A percentile compares a stretch with the other conserved stretches of the same genome.
Evolutionary conservation across 2,329 filamentous ascomycete genomes (phyloP).

Genomic region (Byssoonygena ceratinophila): DNA sequence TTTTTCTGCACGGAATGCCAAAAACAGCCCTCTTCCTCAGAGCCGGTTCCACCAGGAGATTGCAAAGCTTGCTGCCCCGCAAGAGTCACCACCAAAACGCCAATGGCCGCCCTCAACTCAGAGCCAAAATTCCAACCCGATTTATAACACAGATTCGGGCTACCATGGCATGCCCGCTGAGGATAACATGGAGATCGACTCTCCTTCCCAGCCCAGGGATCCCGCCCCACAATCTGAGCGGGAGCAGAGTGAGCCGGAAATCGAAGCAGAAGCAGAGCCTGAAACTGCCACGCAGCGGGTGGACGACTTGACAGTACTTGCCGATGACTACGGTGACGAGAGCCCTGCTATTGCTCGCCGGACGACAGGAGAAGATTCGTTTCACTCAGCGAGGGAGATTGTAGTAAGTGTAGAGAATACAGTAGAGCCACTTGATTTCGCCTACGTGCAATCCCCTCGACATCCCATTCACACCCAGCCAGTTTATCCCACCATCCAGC

Average conservation of each 20-base stretch:
- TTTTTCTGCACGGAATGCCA: constrained; percentile 34
- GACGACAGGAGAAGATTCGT: constrained; percentile 37
- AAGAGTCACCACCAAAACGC: constrained; percentile 15
- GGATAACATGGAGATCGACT: constrained; percentile 28
- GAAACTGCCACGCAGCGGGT: constrained; percentile 25
- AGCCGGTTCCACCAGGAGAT: constrained; percentile 30
- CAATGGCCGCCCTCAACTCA: constrained; percentile 22
- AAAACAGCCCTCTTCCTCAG: constrained; percentile 27
- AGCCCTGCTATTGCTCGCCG: constrained; percentile 26
- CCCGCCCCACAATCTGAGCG: neutral
- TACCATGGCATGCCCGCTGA: constrained; percentile 39
- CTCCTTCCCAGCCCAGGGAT: neutral
- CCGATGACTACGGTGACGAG: constrained; percentile 16
- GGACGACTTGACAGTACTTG: constrained; percentile 23
- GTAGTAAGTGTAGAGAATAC: constrained; percentile 27
- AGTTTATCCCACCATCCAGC: constrained; percentile 1
- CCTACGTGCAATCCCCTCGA: constrained; percentile 13
- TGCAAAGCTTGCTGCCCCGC: constrained; percentile 22
- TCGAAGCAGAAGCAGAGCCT: neutral
- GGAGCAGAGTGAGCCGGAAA: neutral
- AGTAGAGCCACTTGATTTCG: constrained; percentile 28
- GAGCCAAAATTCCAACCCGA: constrained; percentile 32
- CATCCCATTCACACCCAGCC: neutral
- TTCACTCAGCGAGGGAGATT: constrained; percentile 39
- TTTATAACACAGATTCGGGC: constrained; percentile 38